A percentile compares a stretch with the other conserved stretches of the same genome.
phyloP scores from a whole-genome alignment of 106 monocot species.

The Dactylorhiza incarnata region DNA sequence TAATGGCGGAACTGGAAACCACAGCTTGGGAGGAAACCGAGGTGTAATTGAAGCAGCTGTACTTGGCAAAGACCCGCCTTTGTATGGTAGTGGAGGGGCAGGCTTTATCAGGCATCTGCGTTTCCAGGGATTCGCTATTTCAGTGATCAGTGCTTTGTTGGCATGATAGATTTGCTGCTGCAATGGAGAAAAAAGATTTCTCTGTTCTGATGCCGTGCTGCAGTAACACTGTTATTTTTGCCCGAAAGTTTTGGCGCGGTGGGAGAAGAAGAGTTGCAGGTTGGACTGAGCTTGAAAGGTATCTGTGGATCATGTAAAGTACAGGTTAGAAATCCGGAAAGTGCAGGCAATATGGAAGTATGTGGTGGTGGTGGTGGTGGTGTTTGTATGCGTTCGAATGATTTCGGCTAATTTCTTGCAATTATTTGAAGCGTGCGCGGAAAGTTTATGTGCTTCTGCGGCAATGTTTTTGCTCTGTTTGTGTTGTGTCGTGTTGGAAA shows the following conservation, averaged over 20 bases:
- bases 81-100: background rate
- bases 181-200: slow-evolving; percentile 1
- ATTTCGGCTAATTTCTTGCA: too few species aligned
- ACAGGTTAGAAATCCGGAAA: background rate
- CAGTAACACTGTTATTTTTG: background rate
- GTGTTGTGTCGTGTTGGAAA: too few species aligned
- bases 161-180: background rate
- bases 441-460: too few species aligned
- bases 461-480: too few species aligned
- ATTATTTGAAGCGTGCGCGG: too few species aligned
- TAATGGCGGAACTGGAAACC: background rate
- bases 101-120: background rate
- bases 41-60: background rate
- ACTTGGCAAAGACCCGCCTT: background rate
- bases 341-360: background rate
- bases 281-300: background rate
- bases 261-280: background rate
- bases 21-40: background rate
- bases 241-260: background rate
- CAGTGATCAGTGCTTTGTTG: background rate
- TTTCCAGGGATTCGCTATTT: background rate
- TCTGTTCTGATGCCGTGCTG: background rate
- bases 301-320: background rate
- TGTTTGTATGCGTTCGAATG: background rate
- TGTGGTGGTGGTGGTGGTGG: background rate